Evolutionary conservation across 129 eudicot species (phyloP).

Genomic region (Helichrysum umbraculigerum): DNA sequence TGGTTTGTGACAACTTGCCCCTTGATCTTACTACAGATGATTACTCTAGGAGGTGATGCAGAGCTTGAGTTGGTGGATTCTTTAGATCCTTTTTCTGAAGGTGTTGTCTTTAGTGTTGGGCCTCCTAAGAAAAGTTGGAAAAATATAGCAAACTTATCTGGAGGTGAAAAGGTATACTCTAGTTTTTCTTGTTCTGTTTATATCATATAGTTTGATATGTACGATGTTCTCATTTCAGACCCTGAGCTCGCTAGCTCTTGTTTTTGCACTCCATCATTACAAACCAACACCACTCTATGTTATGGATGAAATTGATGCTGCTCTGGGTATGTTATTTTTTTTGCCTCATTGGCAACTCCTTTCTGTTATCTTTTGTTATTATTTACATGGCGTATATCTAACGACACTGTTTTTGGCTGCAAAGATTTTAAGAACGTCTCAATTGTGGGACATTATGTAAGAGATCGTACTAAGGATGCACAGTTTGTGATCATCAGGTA

Average conservation of each 20-base stretch:
- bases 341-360: neutral
- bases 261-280: constrained; percentile 96
- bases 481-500: constrained; percentile 96
- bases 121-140: constrained; percentile 99
- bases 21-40: constrained; percentile 66
- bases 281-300: constrained; percentile 98
- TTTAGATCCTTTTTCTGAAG: constrained; percentile 96
- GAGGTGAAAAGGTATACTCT: constrained; percentile 88
- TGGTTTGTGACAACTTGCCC: neutral
- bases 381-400: neutral
- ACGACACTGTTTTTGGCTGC: neutral
- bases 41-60: constrained; percentile 99
- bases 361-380: neutral
- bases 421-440: constrained; percentile 94
- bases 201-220: neutral
- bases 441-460: constrained; percentile 96
- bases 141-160: constrained; percentile 91
- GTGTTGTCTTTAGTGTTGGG: constrained; percentile 95
- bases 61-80: constrained; percentile 97
- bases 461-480: constrained; percentile 95
- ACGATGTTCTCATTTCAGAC: constrained; percentile 51
- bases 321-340: constrained; percentile 60
- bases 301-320: constrained; percentile 99
- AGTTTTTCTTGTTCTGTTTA: neutral
- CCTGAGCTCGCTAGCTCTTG: constrained; percentile 93